Base-by-base conservation (phyloP, 2,329 filamentous ascomycete genomes). In the Aspergillus sp. region DNA sequence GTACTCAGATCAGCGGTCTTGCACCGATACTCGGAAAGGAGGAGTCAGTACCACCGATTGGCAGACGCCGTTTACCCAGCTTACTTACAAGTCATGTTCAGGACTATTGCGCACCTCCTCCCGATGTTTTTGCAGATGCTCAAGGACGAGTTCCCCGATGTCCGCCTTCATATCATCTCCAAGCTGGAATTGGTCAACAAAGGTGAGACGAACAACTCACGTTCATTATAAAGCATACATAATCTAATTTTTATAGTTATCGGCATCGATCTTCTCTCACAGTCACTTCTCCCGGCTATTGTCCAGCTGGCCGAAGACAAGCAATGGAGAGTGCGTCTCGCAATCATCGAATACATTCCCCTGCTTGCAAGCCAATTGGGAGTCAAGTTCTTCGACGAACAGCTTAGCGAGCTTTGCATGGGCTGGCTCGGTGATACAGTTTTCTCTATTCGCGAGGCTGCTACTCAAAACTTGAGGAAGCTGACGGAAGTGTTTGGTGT, bases 111-210 rank as follows among this genome's bases (percentile, higher is more conserved):
- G 69, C 95, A 99, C 76, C 87, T 99, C 48, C 86, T 99, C 48
- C 95, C 95, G 57, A 99, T 99, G 94, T 98, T 99, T 79, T 85
- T 99, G 57, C 91, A 96, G 77, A 99, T 99, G 95, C 88, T 99
- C 71, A 99, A 98, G 85, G 95, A 99, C 72, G 95, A 99, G 74
- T 98, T 97, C 78, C 95, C 95, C 21, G 95, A 99, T 75, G 95
- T 99, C 55, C 90, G 95, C 64, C 87, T 99, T 61, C 96, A 99
- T 80, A 99, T 99, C 77, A 99, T 99, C 73, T 98, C 95, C n/a
- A 99, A 99, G 80, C 88, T 99, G 58, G 96, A 99, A 81, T 87
- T 96, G 65, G 95, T 99, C 66, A 99, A 99, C 81, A 91, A 97
- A 80, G 91, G 91, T 92, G 82, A 65, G 81, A 47, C 12, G 23